phyloP scores from a whole-genome alignment of 345 rosid species.

The Brassica rapa region DNA sequence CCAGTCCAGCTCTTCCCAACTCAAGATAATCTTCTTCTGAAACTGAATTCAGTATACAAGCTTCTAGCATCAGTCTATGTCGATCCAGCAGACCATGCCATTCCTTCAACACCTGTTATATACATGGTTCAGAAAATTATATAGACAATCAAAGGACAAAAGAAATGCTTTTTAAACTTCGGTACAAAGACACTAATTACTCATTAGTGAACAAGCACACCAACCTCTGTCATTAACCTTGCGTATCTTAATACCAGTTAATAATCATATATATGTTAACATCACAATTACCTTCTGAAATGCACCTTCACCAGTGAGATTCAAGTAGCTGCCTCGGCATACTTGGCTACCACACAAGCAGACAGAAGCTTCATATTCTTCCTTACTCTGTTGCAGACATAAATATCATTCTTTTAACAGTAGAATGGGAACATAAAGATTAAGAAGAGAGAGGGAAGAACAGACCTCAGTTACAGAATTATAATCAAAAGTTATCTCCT shows the following conservation, averaged over 20 bases:
- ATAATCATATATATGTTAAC: constrained; percentile 13
- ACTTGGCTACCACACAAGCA: constrained; percentile 99
- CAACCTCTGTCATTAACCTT: constrained; percentile 17
- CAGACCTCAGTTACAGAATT: constrained; percentile 97
- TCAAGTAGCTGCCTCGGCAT: constrained; percentile 98
- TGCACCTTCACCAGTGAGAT: constrained; percentile 98
- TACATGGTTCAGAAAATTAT: constrained; percentile 6
- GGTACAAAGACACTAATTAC: constrained; percentile 20
- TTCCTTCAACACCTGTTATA: constrained; percentile 76
- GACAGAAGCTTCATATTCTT: constrained; percentile 99
- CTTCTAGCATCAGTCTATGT: constrained; percentile 83
- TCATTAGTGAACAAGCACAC: constrained; percentile 17
- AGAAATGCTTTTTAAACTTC: not conserved
- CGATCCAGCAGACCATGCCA: constrained; percentile 92
- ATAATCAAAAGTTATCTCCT: constrained; percentile 97
- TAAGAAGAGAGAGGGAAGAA: constrained; percentile 11
- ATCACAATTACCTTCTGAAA: constrained; percentile 70
- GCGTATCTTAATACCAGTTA: constrained; percentile 21
- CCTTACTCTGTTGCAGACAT: constrained; percentile 76
- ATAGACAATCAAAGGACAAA: not conserved
- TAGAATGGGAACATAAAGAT: constrained; percentile 24
- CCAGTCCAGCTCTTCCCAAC: constrained; percentile 94
- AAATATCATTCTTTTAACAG: constrained; percentile 27
- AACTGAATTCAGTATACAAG: constrained; percentile 78
- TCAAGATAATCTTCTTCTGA: constrained; percentile 97